Evolutionary conservation across 2,329 filamentous ascomycete species (phyloP), one percentile per base, ranked within the genome.

Genomic region (Diaporthe vexans): DNA sequence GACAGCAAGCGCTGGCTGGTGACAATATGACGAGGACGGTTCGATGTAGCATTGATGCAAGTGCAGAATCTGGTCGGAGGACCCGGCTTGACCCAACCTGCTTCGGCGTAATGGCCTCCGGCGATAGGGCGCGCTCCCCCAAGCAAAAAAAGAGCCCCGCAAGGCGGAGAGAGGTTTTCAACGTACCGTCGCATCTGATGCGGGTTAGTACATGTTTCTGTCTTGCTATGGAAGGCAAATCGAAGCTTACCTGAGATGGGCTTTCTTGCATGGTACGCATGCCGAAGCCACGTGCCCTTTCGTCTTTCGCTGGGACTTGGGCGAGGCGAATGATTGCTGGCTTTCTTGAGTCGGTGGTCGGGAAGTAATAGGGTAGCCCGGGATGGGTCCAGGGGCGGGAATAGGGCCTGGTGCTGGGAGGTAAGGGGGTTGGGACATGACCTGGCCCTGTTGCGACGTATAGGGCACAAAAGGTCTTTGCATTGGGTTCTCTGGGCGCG

Each of bases 211-310:
- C 40, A 19, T 26, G 33, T 17, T 35, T 29, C 7, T 43, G 61
- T 48, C 48, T 48, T 65, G 48, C 51, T 73, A 72, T 72, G 61
- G 48, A 29, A 76, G 46, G 51, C 35, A 67, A 59, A 73, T 69
- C 72, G 76, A 67, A 52, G 78, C 86, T 81, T 84, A 92, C 90
- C 91, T 88, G 77, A 97, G 88, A 88, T 97, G 94, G 51, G 94
- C 94, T 82, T 91, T 92, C 82, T 96, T 96, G 85, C 94, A 97
- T 75, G 95, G 94, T 78, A 96, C 92, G 81, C 94, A 97, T 35
- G 94, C 94, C 48, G 94, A 95, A 68, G 94, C 93, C 71, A 96
- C 94, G 85, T 97, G 94, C 19, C 93, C 93, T 81, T 95, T 95
- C 8, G 92, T 92, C 81, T 93, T 93, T 77, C 91, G 87, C 76